Conservation (phyloP, 768 basidiomycete genomes). For the Serendipita indica region DNA sequence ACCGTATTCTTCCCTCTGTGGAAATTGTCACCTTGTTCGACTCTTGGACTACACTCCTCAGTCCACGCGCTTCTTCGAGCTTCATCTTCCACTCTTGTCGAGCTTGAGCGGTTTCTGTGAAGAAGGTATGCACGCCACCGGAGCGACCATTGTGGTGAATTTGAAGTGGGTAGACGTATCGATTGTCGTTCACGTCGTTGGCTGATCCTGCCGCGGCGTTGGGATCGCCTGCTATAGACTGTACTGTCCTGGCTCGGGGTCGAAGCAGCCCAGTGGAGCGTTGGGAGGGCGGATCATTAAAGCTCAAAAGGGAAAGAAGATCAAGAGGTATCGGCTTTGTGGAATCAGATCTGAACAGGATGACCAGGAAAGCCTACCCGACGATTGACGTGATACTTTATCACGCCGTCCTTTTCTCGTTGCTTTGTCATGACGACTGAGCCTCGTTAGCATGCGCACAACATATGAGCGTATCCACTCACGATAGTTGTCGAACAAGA, state of each 20-base stretch:
- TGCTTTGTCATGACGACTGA: constrained; percentile 81
- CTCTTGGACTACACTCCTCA: constrained; percentile 79
- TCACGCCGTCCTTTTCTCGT: constrained; percentile 59
- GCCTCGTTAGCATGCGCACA: background rate
- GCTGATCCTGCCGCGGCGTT: constrained; percentile 15
- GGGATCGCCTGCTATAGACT: constrained; percentile 20
- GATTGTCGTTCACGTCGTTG: constrained; percentile 42
- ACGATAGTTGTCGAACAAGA: constrained; percentile 94
- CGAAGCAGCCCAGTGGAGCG: constrained; percentile 60
- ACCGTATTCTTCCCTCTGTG: background rate
- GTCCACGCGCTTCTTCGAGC: constrained; percentile 71
- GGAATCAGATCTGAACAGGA: background rate
- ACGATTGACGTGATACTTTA: constrained; percentile 66
- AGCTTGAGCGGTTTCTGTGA: constrained; percentile 62
- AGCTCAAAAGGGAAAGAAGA: constrained; percentile 69
- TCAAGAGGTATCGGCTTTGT: constrained; percentile 82
- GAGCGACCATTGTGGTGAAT: constrained; percentile 78
- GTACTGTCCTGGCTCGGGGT: constrained; percentile 19
- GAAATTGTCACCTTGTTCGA: constrained; percentile 48
- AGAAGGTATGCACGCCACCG: constrained; percentile 76
- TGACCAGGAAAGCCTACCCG: constrained; percentile 34
- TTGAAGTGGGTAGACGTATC: constrained; percentile 73
- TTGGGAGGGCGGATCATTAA: constrained; percentile 65
- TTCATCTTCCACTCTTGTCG: constrained; percentile 82
- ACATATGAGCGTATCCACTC: constrained; percentile 21